Evolutionary conservation across 306 rosid genomes (phyloP), one percentile per base, ranked within the genome.

Genomic region (Casuarina glauca): DNA sequence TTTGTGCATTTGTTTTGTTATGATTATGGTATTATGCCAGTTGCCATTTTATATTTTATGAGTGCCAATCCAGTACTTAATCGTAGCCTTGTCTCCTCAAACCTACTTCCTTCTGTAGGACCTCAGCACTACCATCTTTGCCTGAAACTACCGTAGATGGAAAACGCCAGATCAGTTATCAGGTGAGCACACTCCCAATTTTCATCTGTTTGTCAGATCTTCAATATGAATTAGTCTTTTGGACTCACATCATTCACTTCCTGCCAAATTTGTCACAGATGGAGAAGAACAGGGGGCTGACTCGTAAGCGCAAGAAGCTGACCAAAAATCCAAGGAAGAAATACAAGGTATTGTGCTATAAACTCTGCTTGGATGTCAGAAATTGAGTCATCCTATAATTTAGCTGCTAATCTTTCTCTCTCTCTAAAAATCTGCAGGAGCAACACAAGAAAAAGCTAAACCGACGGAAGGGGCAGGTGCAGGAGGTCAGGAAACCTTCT

Each of bases 291-390:
- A 84, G 93, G 83, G 98, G 98, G 16, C 85, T 94, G 62, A 94
- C 98, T 69, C 84, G 95, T 9, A 62, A 38, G 19, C 91, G 93
- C 42, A 92, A 92, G 78, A 92, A 92, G 91, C 66, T 38, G 2
- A 87, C 49, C 5, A 94, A 94, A 94, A 94, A 94, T 88, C 97
- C 97, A 38, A 90, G 98, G 75, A 94, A 89, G 92, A 92, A 94
- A 58, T 88, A 94, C 92, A 94, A 79, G 98, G 98, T 94, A 89
- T 26, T 82, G 58, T 20, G 62, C 35, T 42, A 46, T 9, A 75
- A 70, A 12, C 53, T 67, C 36, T 72, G 49, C 49, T 54, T 2
- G 48, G 53, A 19, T 4, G 39, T 35, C 73, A 55, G 74, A 74
- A 15, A 19, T 39, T 52, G 8, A 52, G 52, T 8, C 12, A 15